A percentile compares a stretch with the other conserved stretches of the same genome.
These are phyloP conservation scores for Thielaviopsis musarum DNA, from an alignment of 2,329 filamentous ascomycete species.

Conservation along the genomic window DNA sequence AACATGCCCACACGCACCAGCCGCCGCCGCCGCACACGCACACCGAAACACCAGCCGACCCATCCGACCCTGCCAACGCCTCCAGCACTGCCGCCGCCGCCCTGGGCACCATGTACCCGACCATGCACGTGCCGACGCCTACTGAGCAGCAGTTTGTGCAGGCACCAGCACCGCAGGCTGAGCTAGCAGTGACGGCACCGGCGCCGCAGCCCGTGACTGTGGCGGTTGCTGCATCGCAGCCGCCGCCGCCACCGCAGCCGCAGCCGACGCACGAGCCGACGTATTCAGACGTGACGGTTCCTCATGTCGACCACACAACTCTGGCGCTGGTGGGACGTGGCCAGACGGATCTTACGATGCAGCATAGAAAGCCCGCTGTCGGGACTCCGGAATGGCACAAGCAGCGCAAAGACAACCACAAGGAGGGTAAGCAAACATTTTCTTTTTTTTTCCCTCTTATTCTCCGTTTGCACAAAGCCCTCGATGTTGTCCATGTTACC, in stretches of 20 bases:
- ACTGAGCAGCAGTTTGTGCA: conserved; percentile 46
- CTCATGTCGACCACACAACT: conserved; percentile 1
- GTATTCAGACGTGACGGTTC: not conserved
- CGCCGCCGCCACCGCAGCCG: not conserved
- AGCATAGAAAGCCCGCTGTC: conserved; percentile 59
- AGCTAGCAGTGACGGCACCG: not conserved
- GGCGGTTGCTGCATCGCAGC: not conserved
- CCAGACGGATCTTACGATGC: conserved; percentile 7
- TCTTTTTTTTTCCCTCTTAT: not conserved
- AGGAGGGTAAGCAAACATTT: conserved; percentile 55
- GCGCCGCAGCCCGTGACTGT: not conserved
- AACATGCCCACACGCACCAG: conserved; percentile 3
- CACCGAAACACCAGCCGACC: conserved; percentile 19
- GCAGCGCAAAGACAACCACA: conserved; percentile 92
- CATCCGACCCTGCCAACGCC: conserved; percentile 33
- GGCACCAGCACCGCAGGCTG: conserved; percentile 15
- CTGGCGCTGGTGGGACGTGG: not conserved
- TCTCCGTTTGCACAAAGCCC: not conserved
- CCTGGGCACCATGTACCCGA: conserved; percentile 40
- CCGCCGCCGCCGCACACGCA: conserved; percentile 7
- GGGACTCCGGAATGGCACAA: conserved; percentile 98
- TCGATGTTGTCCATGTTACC: not conserved
- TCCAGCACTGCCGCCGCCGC: conserved; percentile 44
- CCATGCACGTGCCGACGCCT: conserved; percentile 37
- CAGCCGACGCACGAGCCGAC: conserved; percentile 3